phyloP scores from a whole-genome alignment of 1,284 basidiomycete genomes.

The Moesziomyces antarcticus region DNA sequence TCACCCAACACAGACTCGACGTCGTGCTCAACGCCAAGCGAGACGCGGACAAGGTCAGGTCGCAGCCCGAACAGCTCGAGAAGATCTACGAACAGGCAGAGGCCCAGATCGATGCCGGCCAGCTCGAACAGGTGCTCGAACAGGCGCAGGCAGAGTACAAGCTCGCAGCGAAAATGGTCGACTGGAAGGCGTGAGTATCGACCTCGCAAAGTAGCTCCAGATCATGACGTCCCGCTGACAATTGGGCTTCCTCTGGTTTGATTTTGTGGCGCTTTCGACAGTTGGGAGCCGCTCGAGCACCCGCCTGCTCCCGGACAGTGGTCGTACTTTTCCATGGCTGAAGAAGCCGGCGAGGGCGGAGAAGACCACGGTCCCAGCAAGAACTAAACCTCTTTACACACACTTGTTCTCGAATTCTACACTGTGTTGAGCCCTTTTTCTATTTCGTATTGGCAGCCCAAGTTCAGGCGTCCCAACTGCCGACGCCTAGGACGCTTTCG shows the following conservation, averaged over 20 bases:
- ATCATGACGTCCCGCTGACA: constrained; percentile 23
- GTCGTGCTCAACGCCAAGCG: constrained; percentile 71
- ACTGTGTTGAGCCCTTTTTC: not conserved
- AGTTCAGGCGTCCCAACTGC: constrained; percentile 20
- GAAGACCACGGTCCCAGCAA: constrained; percentile 43
- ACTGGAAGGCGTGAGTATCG: constrained; percentile 91
- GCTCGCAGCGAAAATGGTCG: constrained; percentile 83
- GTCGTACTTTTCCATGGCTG: constrained; percentile 75
- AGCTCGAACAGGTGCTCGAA: constrained; percentile 82
- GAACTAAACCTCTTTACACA: constrained; percentile 4
- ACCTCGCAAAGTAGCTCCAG: constrained; percentile 7
- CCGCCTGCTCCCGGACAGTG: constrained; percentile 84
- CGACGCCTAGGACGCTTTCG: constrained; percentile 28
- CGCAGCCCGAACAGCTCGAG: constrained; percentile 71
- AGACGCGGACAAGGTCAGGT: constrained; percentile 71
- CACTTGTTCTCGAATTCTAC: not conserved
- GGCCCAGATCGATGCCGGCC: constrained; percentile 65
- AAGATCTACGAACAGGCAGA: constrained; percentile 79
- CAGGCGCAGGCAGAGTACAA: constrained; percentile 85
- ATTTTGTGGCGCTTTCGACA: constrained; percentile 67
- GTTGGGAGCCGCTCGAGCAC: constrained; percentile 87
- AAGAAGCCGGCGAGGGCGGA: constrained; percentile 62
- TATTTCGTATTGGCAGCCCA: not conserved
- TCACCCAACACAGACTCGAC: constrained; percentile 83
- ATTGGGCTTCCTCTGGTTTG: constrained; percentile 27